Conservation (phyloP, 805 yeast genomes). For the Lipomyces starkeyi region DNA sequence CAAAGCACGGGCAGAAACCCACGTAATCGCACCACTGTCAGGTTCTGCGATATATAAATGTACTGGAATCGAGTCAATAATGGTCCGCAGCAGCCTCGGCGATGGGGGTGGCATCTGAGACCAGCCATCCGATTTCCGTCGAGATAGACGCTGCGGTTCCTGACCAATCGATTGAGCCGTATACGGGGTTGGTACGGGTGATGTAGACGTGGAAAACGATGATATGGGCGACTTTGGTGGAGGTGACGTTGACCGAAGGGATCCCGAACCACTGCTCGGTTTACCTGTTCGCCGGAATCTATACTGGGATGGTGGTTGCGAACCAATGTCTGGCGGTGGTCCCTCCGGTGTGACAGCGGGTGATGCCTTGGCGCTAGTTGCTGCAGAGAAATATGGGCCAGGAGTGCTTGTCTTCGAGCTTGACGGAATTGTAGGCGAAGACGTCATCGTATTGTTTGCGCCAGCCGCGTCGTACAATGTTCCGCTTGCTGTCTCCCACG, state of each 20-base stretch:
- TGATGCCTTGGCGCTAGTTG: conserved; percentile 12
- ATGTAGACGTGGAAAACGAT: conserved; percentile 26
- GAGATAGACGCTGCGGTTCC: conserved; percentile 27
- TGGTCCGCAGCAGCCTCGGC: conserved; percentile 40
- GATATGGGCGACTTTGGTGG: conserved; percentile 35
- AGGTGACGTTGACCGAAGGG: conserved; percentile 19
- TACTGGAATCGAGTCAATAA: conserved; percentile 47
- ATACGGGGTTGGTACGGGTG: conserved; percentile 15
- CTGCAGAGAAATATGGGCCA: conserved; percentile 12
- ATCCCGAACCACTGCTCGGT: conserved; percentile 1
- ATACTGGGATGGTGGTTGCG: conserved; percentile 2
- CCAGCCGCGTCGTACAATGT: background rate
- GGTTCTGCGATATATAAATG: conserved; percentile 46
- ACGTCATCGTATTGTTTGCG: background rate
- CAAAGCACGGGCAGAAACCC: conserved; percentile 45
- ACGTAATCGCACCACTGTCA: conserved; percentile 41
- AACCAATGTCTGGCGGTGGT: background rate
- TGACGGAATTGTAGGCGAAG: background rate
- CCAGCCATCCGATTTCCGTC: conserved; percentile 4
- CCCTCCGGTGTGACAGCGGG: conserved; percentile 19
- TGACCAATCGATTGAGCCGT: conserved; percentile 5
- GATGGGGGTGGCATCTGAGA: conserved; percentile 26
- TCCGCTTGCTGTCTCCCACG: conserved; percentile 20
- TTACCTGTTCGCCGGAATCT: conserved; percentile 4
- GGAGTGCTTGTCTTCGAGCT: conserved; percentile 11